Percentiles rank a stretch among this genome's conserved stretches.
These are phyloP conservation scores for Aspergillus mulundensis DNA, from an alignment of 495 filamentous ascomycete species.

Conservation along the genomic window DNA sequence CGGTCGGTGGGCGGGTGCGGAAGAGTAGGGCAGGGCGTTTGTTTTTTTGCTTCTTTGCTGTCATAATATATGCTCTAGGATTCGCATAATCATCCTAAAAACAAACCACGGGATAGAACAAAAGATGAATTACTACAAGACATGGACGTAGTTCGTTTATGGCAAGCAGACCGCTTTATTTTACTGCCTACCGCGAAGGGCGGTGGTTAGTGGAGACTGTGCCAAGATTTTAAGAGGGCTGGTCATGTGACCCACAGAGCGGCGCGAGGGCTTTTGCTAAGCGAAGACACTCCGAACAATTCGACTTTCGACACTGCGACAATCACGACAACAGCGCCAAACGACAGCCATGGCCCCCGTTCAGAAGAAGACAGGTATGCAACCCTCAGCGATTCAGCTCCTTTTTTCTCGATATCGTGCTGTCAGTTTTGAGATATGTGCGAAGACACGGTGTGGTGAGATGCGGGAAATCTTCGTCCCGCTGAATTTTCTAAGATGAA, in stretches of 20 bases:
- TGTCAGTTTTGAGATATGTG: constrained; percentile 11
- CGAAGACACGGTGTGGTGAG: constrained; percentile 3
- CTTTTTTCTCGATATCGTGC: constrained; percentile 29
- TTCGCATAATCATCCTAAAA: no score
- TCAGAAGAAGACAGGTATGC: constrained; percentile 66
- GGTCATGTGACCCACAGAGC: constrained; percentile 50
- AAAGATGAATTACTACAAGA: no score
- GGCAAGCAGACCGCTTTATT: constrained; percentile 1
- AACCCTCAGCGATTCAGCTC: constrained; percentile 16
- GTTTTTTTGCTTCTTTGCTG: constrained; percentile 30
- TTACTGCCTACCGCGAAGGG: neutral
- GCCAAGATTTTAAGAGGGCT: constrained; percentile 14
- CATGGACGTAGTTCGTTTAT: no score
- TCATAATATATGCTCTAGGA: constrained; percentile 31
- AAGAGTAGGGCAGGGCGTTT: constrained; percentile 54
- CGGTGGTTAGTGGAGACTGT: neutral
- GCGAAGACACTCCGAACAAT: constrained; percentile 44
- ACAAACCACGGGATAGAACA: no score
- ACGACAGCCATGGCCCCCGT: constrained; percentile 66
- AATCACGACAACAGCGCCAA: constrained; percentile 49
- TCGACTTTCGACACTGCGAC: constrained; percentile 40
- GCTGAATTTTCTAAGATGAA: neutral
- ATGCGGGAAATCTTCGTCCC: neutral
- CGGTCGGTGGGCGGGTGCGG: constrained; percentile 62
- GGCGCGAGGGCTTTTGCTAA: constrained; percentile 44